phyloP scores from a whole-genome alignment of 495 filamentous ascomycete genomes.

The Letharia columbiana region DNA sequence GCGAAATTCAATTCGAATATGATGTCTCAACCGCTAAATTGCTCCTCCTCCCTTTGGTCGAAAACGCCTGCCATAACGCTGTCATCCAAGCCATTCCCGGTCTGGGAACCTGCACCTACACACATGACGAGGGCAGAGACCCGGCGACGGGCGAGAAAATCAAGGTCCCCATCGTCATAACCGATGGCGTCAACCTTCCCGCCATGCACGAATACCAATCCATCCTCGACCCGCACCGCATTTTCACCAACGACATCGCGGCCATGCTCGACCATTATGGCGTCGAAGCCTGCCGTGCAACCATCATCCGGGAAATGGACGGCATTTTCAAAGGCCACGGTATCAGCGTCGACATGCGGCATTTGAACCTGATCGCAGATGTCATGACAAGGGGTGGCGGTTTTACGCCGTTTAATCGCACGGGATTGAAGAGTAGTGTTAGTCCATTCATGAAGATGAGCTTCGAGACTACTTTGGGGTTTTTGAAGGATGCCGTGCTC shows the following conservation, averaged over 20 bases:
- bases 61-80: constrained; percentile 61
- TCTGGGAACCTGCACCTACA: constrained; percentile 61
- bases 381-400: constrained; percentile 87
- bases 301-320: constrained; percentile 80
- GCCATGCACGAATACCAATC: constrained; percentile 84
- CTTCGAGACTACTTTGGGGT: constrained; percentile 93
- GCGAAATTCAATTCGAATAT: constrained; percentile 78
- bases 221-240: constrained; percentile 74
- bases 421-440: constrained; percentile 69
- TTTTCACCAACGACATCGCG: constrained; percentile 88
- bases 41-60: constrained; percentile 82
- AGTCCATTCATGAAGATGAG: constrained; percentile 96
- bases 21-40: constrained; percentile 74
- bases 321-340: constrained; percentile 85
- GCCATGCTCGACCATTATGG: constrained; percentile 79
- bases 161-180: constrained; percentile 53
- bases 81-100: constrained; percentile 80
- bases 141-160: constrained; percentile 37
- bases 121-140: constrained; percentile 53
- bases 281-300: constrained; percentile 81
- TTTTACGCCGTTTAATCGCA: constrained; percentile 85
- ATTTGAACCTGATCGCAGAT: constrained; percentile 92
- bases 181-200: constrained; percentile 76
- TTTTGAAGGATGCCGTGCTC: constrained; percentile 82
- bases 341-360: constrained; percentile 85